Evolutionary conservation across 2,329 filamentous ascomycete genomes (phyloP).

Genomic region (Trichoderma semiorbis): DNA sequence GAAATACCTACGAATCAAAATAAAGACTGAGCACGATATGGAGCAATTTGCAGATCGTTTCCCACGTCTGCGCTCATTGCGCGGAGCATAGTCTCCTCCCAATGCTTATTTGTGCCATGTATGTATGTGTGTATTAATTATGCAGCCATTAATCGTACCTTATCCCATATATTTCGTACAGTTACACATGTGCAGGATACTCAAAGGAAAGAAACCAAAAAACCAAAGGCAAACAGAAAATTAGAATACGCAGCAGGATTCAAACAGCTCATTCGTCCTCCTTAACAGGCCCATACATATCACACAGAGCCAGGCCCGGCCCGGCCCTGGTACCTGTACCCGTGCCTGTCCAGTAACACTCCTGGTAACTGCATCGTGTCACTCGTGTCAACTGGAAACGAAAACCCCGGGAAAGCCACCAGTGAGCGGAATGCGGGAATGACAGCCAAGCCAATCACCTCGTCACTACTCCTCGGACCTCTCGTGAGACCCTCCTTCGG

Average conservation of each 20-base stretch:
- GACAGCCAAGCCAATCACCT: background rate
- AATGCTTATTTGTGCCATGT: background rate
- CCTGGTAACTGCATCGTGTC: constrained; percentile 9
- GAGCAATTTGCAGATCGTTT: background rate
- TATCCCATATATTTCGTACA: constrained; percentile 5
- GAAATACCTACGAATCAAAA: background rate
- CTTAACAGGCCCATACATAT: background rate
- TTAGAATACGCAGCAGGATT: background rate
- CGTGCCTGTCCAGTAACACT: background rate
- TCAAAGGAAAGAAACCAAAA: background rate
- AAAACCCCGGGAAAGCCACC: background rate
- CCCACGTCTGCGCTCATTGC: background rate
- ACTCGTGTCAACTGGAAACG: constrained; percentile 10
- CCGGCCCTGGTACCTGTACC: background rate
- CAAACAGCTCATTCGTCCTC: background rate
- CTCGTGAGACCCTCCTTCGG: constrained; percentile 28
- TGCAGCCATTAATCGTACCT: background rate
- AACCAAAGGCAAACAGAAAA: background rate
- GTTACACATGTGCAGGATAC: constrained; percentile 6
- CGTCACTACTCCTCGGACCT: constrained; percentile 25
- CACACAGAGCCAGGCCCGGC: background rate
- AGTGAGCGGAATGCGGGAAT: background rate
- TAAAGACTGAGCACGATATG: background rate
- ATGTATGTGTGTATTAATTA: background rate
- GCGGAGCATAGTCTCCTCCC: background rate